Evolutionary conservation across 2,329 filamentous ascomycete species (phyloP).

Genomic region (Cercospora sp.): DNA sequence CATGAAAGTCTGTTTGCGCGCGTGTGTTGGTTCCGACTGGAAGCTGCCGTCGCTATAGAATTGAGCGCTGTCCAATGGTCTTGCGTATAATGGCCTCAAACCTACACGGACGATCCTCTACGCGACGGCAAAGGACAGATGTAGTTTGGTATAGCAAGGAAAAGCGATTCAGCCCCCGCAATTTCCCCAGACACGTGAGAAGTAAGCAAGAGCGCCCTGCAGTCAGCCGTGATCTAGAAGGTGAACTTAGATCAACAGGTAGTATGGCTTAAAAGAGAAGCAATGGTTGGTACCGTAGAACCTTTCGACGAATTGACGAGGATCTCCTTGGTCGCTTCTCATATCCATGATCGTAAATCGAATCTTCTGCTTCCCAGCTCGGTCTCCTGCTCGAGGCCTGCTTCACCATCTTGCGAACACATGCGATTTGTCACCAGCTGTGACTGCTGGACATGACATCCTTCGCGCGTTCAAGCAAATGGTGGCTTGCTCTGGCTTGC

Average conservation of each 20-base stretch:
- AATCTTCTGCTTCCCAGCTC: not conserved
- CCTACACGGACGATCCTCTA: slow-evolving; percentile 1
- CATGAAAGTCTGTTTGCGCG: slow-evolving; percentile 1
- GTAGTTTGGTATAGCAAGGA: slow-evolving; percentile 13
- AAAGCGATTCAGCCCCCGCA: slow-evolving; percentile 5
- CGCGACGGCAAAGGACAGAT: slow-evolving; percentile 19
- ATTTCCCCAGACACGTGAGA: slow-evolving; percentile 8
- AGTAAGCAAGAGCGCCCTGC: not conserved
- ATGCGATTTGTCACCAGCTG: not conserved
- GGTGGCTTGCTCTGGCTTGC: not conserved
- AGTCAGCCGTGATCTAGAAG: not conserved
- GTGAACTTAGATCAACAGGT: not conserved
- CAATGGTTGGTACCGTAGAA: not conserved
- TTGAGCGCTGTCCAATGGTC: not conserved
- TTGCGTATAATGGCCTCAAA: not conserved
- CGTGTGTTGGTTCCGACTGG: slow-evolving; percentile 5
- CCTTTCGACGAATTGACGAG: not conserved
- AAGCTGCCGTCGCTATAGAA: slow-evolving; percentile 5
- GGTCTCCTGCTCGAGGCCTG: not conserved
- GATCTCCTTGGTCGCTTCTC: not conserved
- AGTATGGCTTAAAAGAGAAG: not conserved
- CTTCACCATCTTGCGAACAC: not conserved
- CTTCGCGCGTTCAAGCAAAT: not conserved
- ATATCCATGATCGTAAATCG: not conserved
- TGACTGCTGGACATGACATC: not conserved